Evolutionary conservation across 768 basidiomycete species (phyloP).

Genomic region (Boletus barrowsii): DNA sequence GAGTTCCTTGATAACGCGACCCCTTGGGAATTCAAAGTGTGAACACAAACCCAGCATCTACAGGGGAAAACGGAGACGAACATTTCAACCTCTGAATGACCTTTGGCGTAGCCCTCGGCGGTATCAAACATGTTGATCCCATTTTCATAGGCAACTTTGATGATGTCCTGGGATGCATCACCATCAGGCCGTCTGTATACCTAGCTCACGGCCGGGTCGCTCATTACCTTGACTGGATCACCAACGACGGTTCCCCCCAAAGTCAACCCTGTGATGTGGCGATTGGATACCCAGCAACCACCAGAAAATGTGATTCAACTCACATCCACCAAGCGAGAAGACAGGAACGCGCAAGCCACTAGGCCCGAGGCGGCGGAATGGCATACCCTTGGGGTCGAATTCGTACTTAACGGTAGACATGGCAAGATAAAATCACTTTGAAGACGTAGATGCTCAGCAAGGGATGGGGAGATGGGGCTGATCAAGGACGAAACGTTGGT

Average conservation of each 20-base stretch:
- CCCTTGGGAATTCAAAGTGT: conserved; percentile 25
- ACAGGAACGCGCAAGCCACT: conserved; percentile 49
- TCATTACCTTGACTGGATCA: conserved; percentile 48
- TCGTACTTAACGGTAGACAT: conserved; percentile 31
- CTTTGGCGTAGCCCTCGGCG: conserved; percentile 45
- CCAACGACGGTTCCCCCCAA: conserved; percentile 46
- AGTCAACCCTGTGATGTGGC: conserved; percentile 38
- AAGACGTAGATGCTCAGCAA: neutral
- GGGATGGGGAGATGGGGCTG: neutral
- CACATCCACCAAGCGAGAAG: conserved; percentile 52
- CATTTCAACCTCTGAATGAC: conserved; percentile 55
- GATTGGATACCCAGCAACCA: neutral
- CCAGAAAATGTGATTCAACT: conserved; percentile 2
- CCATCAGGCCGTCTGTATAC: neutral
- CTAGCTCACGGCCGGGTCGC: neutral
- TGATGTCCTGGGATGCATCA: conserved; percentile 39
- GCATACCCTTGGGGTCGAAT: conserved; percentile 39
- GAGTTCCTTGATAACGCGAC: conserved; percentile 54
- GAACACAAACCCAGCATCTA: too few species aligned
- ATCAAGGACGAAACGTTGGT: too few species aligned
- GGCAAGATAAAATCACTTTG: neutral
- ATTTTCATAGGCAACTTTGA: conserved; percentile 51
- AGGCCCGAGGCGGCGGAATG: conserved; percentile 41
- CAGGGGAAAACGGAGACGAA: conserved; percentile 5
- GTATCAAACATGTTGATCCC: conserved; percentile 53